Evolutionary conservation across 441 rosid genomes (phyloP), one percentile per base, ranked within the genome.

Genomic region (Rhodomyrtus psidioides): DNA sequence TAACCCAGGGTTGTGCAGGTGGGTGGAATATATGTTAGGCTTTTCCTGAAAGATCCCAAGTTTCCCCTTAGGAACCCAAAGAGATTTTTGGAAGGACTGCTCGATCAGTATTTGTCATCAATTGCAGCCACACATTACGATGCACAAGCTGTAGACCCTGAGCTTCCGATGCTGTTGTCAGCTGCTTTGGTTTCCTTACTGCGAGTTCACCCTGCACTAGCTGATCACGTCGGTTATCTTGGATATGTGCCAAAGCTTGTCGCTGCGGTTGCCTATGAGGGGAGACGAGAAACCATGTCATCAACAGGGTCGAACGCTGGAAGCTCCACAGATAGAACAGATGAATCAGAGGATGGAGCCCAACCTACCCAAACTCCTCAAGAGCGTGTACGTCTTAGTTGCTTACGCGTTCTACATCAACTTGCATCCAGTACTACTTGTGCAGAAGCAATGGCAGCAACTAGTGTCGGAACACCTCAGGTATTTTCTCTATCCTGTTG

Each of bases 381-480:
- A 88, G 99, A 98, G 88, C 98, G 96, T 74, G 99, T 98, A 79
- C 99, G 99, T 83, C 98, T 96, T 83, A 98, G 99, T 91, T 98
- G 99, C 89, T 93, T 98, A 91, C 98, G 99, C 83, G 99, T 96
- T 84, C 91, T 98, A 53, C 99, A 98, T 92, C 99, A 98, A 91
- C 99, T 98, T 88, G 99, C 99, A 53, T 96, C 99, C 58, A 98
- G 99, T 90, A 95, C 98, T 12, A 92, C 92, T 83, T 98, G 99
- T 92, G 99, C 98, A 13, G 99, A 98, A 93, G 99, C 99, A 86
- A 96, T 98, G 99, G 99, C 99, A 84, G 98, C 99, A 82, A 98
- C 99, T 84, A 96, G 99, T 90, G 96, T 89, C 21, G 99, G 99
- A 86, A 90, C 97, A 46, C 97, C 99, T 49, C 99, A 98, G 99